A percentile compares a stretch with the other conserved stretches of the same genome.
Conservation (phyloP, 2,329 filamentous ascomycete species). For the Penicillium verrucosum region DNA sequence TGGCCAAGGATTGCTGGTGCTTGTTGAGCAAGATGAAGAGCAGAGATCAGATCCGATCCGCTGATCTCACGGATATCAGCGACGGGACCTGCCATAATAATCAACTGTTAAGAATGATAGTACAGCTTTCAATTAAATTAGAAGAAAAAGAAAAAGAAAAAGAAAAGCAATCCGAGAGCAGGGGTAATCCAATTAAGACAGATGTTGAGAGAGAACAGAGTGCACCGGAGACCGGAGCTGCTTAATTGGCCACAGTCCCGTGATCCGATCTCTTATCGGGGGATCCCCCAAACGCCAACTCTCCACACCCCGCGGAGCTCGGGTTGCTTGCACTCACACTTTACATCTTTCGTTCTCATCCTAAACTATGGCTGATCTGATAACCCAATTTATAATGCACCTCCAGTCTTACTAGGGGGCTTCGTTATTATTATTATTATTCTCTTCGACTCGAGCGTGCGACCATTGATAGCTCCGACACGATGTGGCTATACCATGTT, state of each 20-base stretch:
- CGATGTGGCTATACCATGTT: background rate
- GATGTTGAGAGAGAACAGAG: background rate
- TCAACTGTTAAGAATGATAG: background rate
- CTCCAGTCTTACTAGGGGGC: background rate
- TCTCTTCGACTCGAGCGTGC: background rate
- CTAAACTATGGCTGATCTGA: background rate
- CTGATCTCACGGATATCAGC: conserved; percentile 18
- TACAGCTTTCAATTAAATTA: background rate
- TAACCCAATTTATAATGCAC: background rate
- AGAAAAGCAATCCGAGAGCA: background rate
- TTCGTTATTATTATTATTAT: too few species aligned
- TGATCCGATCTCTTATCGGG: conserved; percentile 26
- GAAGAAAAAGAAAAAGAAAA: background rate
- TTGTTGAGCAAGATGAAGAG: conserved; percentile 43
- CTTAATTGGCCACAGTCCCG: conserved; percentile 15
- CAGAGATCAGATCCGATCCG: conserved; percentile 46
- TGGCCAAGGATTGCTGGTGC: conserved; percentile 39
- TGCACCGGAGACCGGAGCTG: background rate
- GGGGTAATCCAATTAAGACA: background rate
- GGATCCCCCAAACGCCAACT: background rate
- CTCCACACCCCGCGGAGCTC: conserved; percentile 9
- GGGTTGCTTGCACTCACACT: background rate
- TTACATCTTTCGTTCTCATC: background rate
- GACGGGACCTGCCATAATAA: conserved; percentile 16
- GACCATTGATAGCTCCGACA: background rate